phyloP scores from a whole-genome alignment of 805 yeast genomes.

The Schwanniomyces vanrijiae region DNA sequence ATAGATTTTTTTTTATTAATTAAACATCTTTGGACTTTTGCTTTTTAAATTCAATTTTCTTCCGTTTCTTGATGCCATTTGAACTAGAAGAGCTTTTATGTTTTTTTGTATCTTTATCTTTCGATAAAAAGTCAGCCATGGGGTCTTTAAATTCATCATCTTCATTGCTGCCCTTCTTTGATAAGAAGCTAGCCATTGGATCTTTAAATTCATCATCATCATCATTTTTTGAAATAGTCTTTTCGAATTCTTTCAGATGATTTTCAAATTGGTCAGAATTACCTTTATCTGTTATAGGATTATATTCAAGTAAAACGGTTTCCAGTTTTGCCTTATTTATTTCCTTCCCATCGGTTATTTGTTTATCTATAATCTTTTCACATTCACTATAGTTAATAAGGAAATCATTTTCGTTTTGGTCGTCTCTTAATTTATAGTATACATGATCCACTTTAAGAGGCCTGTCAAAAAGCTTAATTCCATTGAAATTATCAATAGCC shows the following conservation, averaged over 20 bases:
- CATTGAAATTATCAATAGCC: slow-evolving; percentile 89
- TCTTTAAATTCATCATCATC: slow-evolving; percentile 32
- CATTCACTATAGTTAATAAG: slow-evolving; percentile 25
- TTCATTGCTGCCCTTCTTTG: slow-evolving; percentile 18
- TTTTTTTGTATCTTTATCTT: slow-evolving; percentile 3
- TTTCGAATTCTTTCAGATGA: neutral
- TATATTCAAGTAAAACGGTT: slow-evolving; percentile 5
- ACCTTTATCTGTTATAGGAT: neutral
- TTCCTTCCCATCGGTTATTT: neutral
- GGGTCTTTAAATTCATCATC: slow-evolving; percentile 36
- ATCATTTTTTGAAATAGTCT: neutral
- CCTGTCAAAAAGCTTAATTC: slow-evolving; percentile 53
- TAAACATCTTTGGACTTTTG: neutral
- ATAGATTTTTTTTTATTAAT: neutral
- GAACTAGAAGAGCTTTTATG: slow-evolving; percentile 4
- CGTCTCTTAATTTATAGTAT: slow-evolving; percentile 54
- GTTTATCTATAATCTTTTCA: slow-evolving; percentile 2
- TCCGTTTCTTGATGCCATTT: slow-evolving; percentile 1
- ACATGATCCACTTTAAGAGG: slow-evolving; percentile 68
- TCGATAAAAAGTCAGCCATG: slow-evolving; percentile 14
- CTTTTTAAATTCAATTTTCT: neutral
- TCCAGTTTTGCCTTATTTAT: neutral
- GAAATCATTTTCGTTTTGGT: slow-evolving; percentile 48
- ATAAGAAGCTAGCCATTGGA: slow-evolving; percentile 27
- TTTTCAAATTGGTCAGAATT: neutral